Evolutionary conservation across 371 early-diverging fungal genomes (phyloP).

Genomic region (Mucor lusitanicus): DNA sequence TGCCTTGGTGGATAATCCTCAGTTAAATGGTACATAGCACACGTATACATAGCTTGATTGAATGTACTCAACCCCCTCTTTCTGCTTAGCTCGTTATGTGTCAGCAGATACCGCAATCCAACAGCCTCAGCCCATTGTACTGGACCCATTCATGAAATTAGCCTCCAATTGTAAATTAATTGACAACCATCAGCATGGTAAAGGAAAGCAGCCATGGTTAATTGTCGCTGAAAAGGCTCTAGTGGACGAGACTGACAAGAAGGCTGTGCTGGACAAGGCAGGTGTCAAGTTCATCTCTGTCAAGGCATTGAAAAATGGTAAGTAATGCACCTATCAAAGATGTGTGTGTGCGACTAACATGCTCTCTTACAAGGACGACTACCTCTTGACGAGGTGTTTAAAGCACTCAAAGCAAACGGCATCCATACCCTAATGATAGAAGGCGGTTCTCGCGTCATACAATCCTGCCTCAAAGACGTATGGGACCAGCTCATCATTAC

Average conservation of each 20-base stretch:
- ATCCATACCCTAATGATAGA: constrained; percentile 85
- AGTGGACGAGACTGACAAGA: constrained; percentile 5
- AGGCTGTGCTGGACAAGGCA: constrained; percentile 39
- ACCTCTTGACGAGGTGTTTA: constrained; percentile 24
- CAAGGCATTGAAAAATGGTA: background rate
- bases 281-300: constrained; percentile 34
- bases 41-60: background rate
- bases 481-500: constrained; percentile 75
- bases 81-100: constrained; percentile 24
- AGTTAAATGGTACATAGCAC: constrained; percentile 62
- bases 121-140: constrained; percentile 85
- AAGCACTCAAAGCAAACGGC: constrained; percentile 26
- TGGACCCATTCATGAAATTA: constrained; percentile 65
- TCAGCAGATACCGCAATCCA: constrained; percentile 3
- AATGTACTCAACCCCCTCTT: background rate
- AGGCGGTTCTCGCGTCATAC: constrained; percentile 86
- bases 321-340: background rate
- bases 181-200: constrained; percentile 23
- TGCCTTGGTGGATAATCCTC: constrained; percentile 83
- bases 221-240: constrained; percentile 8
- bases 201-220: constrained; percentile 39
- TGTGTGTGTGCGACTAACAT: background rate
- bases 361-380: constrained; percentile 16
- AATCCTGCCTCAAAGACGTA: constrained; percentile 56
- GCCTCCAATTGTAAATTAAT: constrained; percentile 33